Percentiles rank a stretch among this genome's conserved stretches.
phyloP scores from a whole-genome alignment of 1,284 basidiomycete genomes.

The Rhodotorula glutinis region DNA sequence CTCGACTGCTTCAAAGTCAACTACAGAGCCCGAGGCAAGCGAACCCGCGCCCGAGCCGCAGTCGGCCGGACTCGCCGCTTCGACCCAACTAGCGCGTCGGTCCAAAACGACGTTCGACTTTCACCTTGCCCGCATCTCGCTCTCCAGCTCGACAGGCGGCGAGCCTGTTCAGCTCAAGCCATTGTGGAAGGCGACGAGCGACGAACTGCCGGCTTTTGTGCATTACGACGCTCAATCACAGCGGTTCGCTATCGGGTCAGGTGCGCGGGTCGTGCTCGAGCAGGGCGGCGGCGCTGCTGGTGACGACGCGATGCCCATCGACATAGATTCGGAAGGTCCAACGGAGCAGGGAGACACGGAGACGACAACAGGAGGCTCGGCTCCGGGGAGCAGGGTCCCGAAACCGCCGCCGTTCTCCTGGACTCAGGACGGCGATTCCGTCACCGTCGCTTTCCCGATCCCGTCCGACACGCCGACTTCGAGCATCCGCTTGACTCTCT shows the following conservation, averaged over 20 bases:
- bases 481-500: constrained; percentile 66
- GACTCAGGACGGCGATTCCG: constrained; percentile 77
- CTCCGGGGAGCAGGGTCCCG: constrained; percentile 26
- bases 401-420: constrained; percentile 72
- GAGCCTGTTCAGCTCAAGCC: constrained; percentile 49
- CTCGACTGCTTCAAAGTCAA: constrained; percentile 39
- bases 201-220: constrained; percentile 66
- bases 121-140: constrained; percentile 9
- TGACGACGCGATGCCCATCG: too few species aligned
- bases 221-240: constrained; percentile 54
- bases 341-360: too few species aligned
- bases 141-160: constrained; percentile 31
- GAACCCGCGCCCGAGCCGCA: constrained; percentile 1
- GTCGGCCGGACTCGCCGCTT: background rate
- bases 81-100: constrained; percentile 11
- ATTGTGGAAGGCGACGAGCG: constrained; percentile 64
- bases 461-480: constrained; percentile 64
- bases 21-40: constrained; percentile 30
- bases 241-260: constrained; percentile 60
- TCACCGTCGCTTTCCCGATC: constrained; percentile 77
- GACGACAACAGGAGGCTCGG: background rate
- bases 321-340: too few species aligned
- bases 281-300: too few species aligned
- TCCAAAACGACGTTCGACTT: constrained; percentile 24
- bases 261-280: constrained; percentile 53